Evolutionary conservation across 2,329 filamentous ascomycete species (phyloP).

Genomic region (Diaporthe citri): DNA sequence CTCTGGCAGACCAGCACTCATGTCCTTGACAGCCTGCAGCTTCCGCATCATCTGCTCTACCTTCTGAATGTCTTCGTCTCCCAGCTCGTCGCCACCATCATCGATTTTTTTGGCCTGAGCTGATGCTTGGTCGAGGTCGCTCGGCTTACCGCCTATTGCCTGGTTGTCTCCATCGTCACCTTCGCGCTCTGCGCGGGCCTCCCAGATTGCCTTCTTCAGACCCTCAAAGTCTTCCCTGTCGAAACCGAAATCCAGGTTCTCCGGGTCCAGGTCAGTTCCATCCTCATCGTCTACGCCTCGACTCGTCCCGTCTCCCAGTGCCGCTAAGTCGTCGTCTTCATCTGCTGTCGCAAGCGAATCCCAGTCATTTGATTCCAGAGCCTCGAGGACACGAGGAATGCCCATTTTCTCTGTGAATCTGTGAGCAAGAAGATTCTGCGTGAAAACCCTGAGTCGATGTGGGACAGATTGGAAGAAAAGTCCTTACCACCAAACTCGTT

Average conservation of each 20-base stretch:
- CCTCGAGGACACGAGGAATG: constrained; percentile 70
- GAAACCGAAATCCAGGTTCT: constrained; percentile 65
- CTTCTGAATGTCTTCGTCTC: constrained; percentile 67
- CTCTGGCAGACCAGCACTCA: constrained; percentile 70
- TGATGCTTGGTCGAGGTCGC: not conserved
- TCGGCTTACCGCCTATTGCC: not conserved
- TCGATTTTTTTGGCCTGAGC: constrained; percentile 49
- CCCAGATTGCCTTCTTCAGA: constrained; percentile 65
- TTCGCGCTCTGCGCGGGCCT: constrained; percentile 48
- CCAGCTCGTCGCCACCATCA: constrained; percentile 51
- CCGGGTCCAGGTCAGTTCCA: constrained; percentile 56
- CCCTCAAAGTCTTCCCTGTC: constrained; percentile 66
- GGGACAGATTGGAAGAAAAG: not conserved
- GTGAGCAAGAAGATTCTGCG: not conserved
- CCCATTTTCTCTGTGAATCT: constrained; percentile 66
- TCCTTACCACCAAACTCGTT: constrained; percentile 72
- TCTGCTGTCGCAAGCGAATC: constrained; percentile 48
- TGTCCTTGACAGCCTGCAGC: constrained; percentile 71
- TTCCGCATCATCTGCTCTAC: constrained; percentile 74
- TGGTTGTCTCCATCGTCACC: constrained; percentile 39
- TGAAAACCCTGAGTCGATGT: not conserved
- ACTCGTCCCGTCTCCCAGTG: constrained; percentile 44
- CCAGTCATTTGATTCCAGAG: constrained; percentile 77
- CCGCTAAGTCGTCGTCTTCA: constrained; percentile 50
- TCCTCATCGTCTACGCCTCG: constrained; percentile 46